Evolutionary conservation across 2,329 filamentous ascomycete species (phyloP), one percentile per base, ranked within the genome.

Genomic region (Fusarium redolens): DNA sequence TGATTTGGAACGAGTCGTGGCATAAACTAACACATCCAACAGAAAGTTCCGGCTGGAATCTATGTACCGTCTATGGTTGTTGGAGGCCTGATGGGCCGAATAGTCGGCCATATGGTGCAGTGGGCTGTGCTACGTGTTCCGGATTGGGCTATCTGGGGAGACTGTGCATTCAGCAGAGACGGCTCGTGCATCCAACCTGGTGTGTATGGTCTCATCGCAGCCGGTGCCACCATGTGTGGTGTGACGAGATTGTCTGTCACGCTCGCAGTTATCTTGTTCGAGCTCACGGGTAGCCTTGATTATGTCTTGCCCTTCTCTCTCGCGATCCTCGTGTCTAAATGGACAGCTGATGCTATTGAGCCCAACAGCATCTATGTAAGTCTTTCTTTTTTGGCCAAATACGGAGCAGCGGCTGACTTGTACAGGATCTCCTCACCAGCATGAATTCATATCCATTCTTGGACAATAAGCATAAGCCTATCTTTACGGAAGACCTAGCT

Each of bases 51-150:
- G 14, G 95, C 96, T 2, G 96, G 96, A 71, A 98, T 99, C 75
- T 99, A 99, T 77, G 95, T 99, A 4, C 96, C 96, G 6, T 98
- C 96, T 76, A 99, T 99, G 96, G 96, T 98, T 33, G 94, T 98
- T 22, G 96, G 96, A 72, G 96, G 96, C 78, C 85, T 99, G 22
- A 92, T 97, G 85, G 96, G 96, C 35, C 91, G 96, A 12, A 91
- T 96, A 48, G 89, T 97, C 17, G 96, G 96, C 3, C 96, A 98
- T 80, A 81, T 91, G 11, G 91, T 95, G 1, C 96, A 98, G 80
- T 95, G 93, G 82, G 82, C 93, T 58, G 94, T 96, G 10, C 86
- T 97, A 63, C 88, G 87, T 35, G 93, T 91, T 78, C 93, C 94
- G 0, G 83, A 91, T 61, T 92, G 91, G 78, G 85, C 89, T 18